A percentile compares a stretch with the other conserved stretches of the same genome.
phyloP scores from a whole-genome alignment of 306 rosid genomes.

The Betula pendula region DNA sequence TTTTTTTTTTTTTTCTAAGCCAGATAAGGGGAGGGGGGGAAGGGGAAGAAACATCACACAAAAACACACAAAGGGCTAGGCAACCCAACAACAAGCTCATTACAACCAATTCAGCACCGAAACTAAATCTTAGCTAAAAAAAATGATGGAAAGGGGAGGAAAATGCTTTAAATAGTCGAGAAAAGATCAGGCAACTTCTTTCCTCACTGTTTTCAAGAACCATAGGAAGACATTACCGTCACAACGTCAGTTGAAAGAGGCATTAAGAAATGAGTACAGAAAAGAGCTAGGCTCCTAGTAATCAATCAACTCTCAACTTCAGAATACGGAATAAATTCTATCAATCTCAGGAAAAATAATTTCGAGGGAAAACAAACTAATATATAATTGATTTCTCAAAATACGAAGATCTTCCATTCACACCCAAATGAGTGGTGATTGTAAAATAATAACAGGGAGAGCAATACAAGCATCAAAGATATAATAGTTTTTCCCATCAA shows the following conservation, averaged over 20 bases:
- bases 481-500: slow-evolving; percentile 45
- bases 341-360: slow-evolving; percentile 12
- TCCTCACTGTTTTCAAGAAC: neutral
- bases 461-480: slow-evolving; percentile 53
- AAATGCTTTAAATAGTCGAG: neutral
- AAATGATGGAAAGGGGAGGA: no score
- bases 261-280: neutral
- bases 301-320: neutral
- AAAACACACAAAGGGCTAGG: no score
- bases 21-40: no score
- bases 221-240: neutral
- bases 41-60: no score
- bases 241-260: neutral
- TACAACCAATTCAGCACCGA: no score
- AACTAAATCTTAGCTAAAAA: no score
- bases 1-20: no score
- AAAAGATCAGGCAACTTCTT: neutral
- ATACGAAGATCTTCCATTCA: slow-evolving; percentile 56
- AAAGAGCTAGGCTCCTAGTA: neutral
- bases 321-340: neutral
- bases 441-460: slow-evolving; percentile 37
- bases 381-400: slow-evolving; percentile 47
- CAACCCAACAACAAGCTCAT: no score
- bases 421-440: slow-evolving; percentile 53
- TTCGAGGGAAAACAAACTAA: slow-evolving; percentile 39